Conservation (phyloP, 768 basidiomycete species). For the Leccinum pellstonianum region DNA sequence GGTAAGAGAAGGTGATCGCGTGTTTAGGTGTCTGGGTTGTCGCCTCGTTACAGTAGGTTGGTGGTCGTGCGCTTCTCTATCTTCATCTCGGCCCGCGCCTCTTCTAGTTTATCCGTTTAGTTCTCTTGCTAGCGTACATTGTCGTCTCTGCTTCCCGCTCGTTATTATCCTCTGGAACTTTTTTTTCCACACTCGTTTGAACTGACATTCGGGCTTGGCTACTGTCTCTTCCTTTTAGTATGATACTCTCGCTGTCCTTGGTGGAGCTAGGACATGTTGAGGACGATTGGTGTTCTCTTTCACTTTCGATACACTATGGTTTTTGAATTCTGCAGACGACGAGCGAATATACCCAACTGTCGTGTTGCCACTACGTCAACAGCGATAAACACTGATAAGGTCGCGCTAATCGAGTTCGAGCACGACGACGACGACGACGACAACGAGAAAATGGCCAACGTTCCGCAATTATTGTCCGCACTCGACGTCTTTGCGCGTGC, state of each 20-base stretch:
- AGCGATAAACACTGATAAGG: slow-evolving; percentile 32
- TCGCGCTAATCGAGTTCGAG: slow-evolving; percentile 1
- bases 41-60: slow-evolving; percentile 31
- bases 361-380: slow-evolving; percentile 36
- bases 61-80: slow-evolving; percentile 27
- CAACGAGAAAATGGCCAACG: slow-evolving; percentile 53
- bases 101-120: slow-evolving; percentile 38
- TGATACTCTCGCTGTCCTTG: slow-evolving; percentile 41
- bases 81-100: slow-evolving; percentile 32
- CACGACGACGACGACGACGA: slow-evolving; percentile 15
- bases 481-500: slow-evolving; percentile 77
- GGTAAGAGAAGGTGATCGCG: slow-evolving; percentile 21
- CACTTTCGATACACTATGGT: slow-evolving; percentile 8
- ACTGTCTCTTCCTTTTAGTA: slow-evolving; percentile 49
- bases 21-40: slow-evolving; percentile 18
- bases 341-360: slow-evolving; percentile 35
- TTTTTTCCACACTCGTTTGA: slow-evolving; percentile 52
- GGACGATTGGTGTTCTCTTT: slow-evolving; percentile 24
- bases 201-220: slow-evolving; percentile 52
- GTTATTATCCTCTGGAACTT: slow-evolving; percentile 43
- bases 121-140: slow-evolving; percentile 44
- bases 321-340: slow-evolving; percentile 17
- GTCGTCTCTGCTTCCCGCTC: slow-evolving; percentile 34
- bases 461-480: slow-evolving; percentile 72
- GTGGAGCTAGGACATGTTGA: slow-evolving; percentile 27